These are phyloP conservation scores for Meira nashicola DNA, from an alignment of 1,284 basidiomycete species.

Conservation along the genomic window DNA sequence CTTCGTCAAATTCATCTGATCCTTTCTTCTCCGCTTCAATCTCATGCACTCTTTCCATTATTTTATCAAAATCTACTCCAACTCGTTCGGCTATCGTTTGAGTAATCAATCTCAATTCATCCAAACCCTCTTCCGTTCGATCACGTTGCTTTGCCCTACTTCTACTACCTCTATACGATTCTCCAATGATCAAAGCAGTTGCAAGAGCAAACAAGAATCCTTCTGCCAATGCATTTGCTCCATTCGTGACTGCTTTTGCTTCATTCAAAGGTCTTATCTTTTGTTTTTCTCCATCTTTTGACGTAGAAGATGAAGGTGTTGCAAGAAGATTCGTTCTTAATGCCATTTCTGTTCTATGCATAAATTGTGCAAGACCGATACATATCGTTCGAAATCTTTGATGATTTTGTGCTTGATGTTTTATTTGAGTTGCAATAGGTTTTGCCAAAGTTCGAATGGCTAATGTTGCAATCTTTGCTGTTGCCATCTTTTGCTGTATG, in stretches of 20 bases:
- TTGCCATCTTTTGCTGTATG: conserved; percentile 36
- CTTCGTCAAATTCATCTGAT: neutral
- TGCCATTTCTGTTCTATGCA: conserved; percentile 47
- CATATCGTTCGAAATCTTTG: conserved; percentile 45
- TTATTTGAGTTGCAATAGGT: conserved; percentile 49
- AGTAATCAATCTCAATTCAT: conserved; percentile 20
- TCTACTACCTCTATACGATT: conserved; percentile 40
- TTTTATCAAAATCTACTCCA: conserved; percentile 21
- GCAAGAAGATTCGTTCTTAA: conserved; percentile 39
- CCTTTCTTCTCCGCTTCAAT: neutral
- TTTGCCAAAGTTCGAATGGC: conserved; percentile 49
- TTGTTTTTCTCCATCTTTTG: conserved; percentile 17
- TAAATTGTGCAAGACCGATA: conserved; percentile 40
- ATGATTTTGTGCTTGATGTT: conserved; percentile 45
- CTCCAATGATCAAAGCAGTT: conserved; percentile 44
- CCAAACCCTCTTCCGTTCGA: conserved; percentile 35
- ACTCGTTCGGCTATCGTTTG: conserved; percentile 8
- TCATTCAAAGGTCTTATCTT: conserved; percentile 51
- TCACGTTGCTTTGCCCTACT: conserved; percentile 43
- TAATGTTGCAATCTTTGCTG: conserved; percentile 46
- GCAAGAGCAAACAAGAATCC: conserved; percentile 48
- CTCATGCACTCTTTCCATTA: neutral
- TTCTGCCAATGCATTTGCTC: conserved; percentile 4
- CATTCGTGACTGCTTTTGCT: conserved; percentile 24
- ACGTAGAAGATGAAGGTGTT: neutral